Conservation (phyloP, 2,329 filamentous ascomycete genomes). For the Phaeosphaeriaceae sp. region DNA sequence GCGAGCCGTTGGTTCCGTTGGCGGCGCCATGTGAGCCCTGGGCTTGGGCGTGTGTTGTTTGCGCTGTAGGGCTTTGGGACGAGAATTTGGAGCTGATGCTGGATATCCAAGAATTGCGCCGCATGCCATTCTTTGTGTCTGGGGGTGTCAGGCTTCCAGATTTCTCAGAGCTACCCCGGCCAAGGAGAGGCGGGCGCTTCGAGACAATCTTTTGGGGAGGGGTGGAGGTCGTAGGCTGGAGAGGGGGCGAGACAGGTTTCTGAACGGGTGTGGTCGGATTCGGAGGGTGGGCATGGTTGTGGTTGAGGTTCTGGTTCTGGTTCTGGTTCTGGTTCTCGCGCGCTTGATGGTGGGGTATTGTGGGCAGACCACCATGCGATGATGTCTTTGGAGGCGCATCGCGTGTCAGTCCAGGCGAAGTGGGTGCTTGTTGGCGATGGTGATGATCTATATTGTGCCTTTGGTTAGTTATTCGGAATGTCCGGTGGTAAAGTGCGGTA, state of each 20-base stretch:
- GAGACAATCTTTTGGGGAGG: conserved; percentile 35
- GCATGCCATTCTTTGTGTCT: conserved; percentile 42
- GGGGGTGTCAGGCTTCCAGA: conserved; percentile 34
- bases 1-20: conserved; percentile 58
- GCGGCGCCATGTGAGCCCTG: conserved; percentile 45
- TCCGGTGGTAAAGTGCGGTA: too few relatives aligned
- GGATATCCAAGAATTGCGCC: conserved; percentile 87
- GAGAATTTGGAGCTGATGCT: conserved; percentile 94
- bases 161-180: conserved; percentile 50
- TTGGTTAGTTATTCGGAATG: conserved; percentile 20
- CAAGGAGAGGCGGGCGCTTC: conserved; percentile 52
- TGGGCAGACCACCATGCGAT: conserved; percentile 39
- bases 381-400: conserved; percentile 46
- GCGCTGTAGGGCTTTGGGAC: conserved; percentile 53
- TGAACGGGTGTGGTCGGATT: conserved; percentile 11
- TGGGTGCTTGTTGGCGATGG: conserved; percentile 45
- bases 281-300: conserved; percentile 1
- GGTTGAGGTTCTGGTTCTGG: background rate
- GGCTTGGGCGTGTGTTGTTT: conserved; percentile 41
- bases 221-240: conserved; percentile 23
- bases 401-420: conserved; percentile 42
- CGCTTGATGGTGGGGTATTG: conserved; percentile 21
- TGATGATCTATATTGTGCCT: conserved; percentile 37
- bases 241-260: conserved; percentile 30
- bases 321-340: conserved; percentile 3